phyloP scores from a whole-genome alignment of 192 early-diverging fungal species.

The Linnemannia hyalina region DNA sequence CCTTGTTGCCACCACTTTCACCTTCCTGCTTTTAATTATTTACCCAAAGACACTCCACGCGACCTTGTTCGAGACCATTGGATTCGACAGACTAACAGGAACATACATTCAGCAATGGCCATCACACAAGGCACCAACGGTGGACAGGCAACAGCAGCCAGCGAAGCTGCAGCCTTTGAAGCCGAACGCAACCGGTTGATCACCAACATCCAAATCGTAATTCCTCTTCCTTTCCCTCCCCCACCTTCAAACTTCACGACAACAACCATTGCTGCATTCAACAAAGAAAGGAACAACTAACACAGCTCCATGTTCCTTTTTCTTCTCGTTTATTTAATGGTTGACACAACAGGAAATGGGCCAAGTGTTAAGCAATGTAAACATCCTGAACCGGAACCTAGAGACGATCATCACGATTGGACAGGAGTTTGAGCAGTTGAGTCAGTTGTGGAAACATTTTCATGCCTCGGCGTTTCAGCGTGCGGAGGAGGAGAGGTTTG shows the following conservation, averaged over 20 bases:
- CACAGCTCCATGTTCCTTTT: not conserved
- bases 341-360: slow-evolving; percentile 48
- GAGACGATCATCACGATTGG: slow-evolving; percentile 66
- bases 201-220: slow-evolving; percentile 37
- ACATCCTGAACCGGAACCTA: slow-evolving; percentile 63
- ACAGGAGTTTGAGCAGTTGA: slow-evolving; percentile 65
- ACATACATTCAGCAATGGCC: slow-evolving; percentile 3
- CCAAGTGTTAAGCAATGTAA: slow-evolving; percentile 62
- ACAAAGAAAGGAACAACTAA: not conserved
- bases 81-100: not conserved
- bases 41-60: too few species aligned
- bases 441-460: slow-evolving; percentile 64
- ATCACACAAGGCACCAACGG: slow-evolving; percentile 2
- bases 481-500: slow-evolving; percentile 19
- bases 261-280: not conserved
- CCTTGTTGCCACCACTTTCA: too few species aligned
- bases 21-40: too few species aligned
- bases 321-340: not conserved
- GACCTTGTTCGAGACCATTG: too few species aligned
- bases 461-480: slow-evolving; percentile 42
- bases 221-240: not conserved
- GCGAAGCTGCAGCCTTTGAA: slow-evolving; percentile 16
- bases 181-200: slow-evolving; percentile 29
- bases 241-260: not conserved
- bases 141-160: not conserved